phyloP scores from a whole-genome alignment of 495 filamentous ascomycete genomes.

The Thozetella sp. region DNA sequence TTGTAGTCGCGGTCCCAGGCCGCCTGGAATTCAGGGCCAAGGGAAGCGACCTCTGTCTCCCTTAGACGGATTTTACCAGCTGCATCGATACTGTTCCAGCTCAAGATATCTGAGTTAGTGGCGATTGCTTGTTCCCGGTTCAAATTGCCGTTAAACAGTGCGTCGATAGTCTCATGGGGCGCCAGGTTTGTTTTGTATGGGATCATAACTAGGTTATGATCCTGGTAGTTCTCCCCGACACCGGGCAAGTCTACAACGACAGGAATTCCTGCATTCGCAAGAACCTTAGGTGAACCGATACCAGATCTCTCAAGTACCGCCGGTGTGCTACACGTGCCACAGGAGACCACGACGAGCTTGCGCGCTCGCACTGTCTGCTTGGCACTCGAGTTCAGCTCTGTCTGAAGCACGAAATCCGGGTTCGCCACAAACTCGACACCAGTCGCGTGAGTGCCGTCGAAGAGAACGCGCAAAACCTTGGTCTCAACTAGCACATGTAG shows the following conservation, averaged over 20 bases:
- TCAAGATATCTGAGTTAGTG: conserved; percentile 27
- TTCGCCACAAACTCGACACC: conserved; percentile 47
- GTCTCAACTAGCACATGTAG: conserved; percentile 53
- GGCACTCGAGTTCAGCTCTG: neutral
- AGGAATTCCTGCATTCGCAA: conserved; percentile 31
- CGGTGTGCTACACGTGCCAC: conserved; percentile 58
- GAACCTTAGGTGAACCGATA: conserved; percentile 43
- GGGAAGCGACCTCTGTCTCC: conserved; percentile 33
- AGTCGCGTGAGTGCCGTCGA: conserved; percentile 44
- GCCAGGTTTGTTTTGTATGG: conserved; percentile 27
- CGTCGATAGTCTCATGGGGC: conserved; percentile 36
- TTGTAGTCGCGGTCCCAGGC: conserved; percentile 48
- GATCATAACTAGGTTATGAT: conserved; percentile 40
- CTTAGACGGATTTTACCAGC: conserved; percentile 41
- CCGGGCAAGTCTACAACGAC: conserved; percentile 41
- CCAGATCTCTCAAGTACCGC: conserved; percentile 64
- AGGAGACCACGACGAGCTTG: conserved; percentile 58
- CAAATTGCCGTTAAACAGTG: conserved; percentile 18
- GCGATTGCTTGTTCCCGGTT: conserved; percentile 18
- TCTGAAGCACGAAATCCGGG: conserved; percentile 11
- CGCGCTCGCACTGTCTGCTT: conserved; percentile 29
- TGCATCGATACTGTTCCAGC: conserved; percentile 51
- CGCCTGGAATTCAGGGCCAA: conserved; percentile 39
- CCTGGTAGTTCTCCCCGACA: conserved; percentile 51
- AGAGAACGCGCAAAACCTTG: conserved; percentile 51